phyloP scores from a whole-genome alignment of 2,329 filamentous ascomycete species.

The Diplodia mutila region DNA sequence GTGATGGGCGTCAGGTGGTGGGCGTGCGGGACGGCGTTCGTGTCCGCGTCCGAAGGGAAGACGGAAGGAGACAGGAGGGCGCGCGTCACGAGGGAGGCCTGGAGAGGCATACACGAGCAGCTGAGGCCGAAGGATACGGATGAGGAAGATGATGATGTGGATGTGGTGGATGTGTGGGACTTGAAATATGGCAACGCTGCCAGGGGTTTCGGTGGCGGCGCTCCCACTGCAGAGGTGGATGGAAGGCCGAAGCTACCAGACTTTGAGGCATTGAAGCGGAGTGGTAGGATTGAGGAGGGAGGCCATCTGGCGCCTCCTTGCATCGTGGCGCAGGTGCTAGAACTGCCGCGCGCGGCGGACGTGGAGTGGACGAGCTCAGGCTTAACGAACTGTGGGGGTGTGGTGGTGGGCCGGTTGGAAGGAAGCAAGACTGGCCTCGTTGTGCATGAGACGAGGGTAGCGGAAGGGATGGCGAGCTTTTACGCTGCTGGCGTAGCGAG shows the following conservation, averaged over 20 bases:
- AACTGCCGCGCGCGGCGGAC: slow-evolving; percentile 71
- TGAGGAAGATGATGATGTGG: slow-evolving; percentile 55
- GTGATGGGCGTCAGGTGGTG: slow-evolving; percentile 75
- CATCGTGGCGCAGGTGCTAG: slow-evolving; percentile 74
- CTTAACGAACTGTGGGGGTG: slow-evolving; percentile 36
- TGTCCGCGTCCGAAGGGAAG: slow-evolving; percentile 50
- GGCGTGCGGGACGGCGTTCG: slow-evolving; percentile 75
- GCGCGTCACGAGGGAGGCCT: slow-evolving; percentile 47
- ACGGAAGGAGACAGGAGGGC: slow-evolving; percentile 37
- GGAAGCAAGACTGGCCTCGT: slow-evolving; percentile 27
- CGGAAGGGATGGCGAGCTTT: neutral
- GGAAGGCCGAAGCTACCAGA: slow-evolving; percentile 49
- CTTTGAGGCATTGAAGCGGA: slow-evolving; percentile 27
- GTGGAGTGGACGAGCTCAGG: slow-evolving; percentile 86
- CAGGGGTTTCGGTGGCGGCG: neutral
- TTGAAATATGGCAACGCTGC: slow-evolving; percentile 55
- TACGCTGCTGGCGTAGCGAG: neutral
- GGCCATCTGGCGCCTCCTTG: slow-evolving; percentile 60
- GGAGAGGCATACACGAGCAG: slow-evolving; percentile 43
- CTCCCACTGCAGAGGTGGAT: slow-evolving; percentile 27
- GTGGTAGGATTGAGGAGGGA: slow-evolving; percentile 26
- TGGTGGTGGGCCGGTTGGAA: slow-evolving; percentile 33
- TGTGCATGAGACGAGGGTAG: slow-evolving; percentile 28
- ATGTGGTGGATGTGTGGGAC: slow-evolving; percentile 67
- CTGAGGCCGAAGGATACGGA: slow-evolving; percentile 43